Percentiles rank a stretch among this genome's conserved stretches.
Conservation (phyloP, 2,329 filamentous ascomycete species). For the Ceratocystis cubensis region DNA sequence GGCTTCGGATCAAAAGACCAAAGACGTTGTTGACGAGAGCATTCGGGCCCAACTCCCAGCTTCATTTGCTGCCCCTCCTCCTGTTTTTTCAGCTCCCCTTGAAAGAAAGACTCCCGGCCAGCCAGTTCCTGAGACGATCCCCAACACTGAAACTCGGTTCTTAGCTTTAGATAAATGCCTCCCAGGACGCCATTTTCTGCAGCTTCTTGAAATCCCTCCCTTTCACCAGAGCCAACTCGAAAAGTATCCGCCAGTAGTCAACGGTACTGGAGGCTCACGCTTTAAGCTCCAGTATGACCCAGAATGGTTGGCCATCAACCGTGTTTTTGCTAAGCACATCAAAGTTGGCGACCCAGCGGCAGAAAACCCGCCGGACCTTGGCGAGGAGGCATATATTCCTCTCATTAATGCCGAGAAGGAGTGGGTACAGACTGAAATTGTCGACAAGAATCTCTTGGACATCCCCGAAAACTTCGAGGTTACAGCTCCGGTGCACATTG, state of each 20-base stretch:
- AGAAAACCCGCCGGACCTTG: conserved; percentile 45
- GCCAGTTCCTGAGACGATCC: conserved; percentile 57
- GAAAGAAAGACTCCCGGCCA: conserved; percentile 38
- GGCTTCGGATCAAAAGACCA: conserved; percentile 18
- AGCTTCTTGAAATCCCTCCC: conserved; percentile 54
- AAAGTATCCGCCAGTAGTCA: conserved; percentile 21
- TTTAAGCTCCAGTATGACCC: conserved; percentile 67
- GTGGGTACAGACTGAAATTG: conserved; percentile 75
- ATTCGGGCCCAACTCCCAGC: conserved; percentile 64
- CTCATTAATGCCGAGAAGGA: conserved; percentile 55
- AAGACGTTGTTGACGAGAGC: conserved; percentile 32
- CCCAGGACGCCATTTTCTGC: conserved; percentile 66
- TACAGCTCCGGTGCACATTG: conserved; percentile 61
- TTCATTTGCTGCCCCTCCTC: conserved; percentile 48
- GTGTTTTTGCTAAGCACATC: conserved; percentile 59
- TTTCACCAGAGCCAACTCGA: conserved; percentile 29
- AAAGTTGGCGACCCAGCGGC: conserved; percentile 48
- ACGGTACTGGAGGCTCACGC: conserved; percentile 37
- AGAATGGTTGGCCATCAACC: conserved; percentile 90
- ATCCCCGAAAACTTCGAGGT: conserved; percentile 67
- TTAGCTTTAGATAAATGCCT: conserved; percentile 87
- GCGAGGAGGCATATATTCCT: conserved; percentile 54
- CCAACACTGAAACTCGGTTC: conserved; percentile 70
- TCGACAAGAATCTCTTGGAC: conserved; percentile 45
- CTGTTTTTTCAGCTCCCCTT: conserved; percentile 19